Conservation (phyloP, 768 basidiomycete species). For the Trametes coccinea region DNA sequence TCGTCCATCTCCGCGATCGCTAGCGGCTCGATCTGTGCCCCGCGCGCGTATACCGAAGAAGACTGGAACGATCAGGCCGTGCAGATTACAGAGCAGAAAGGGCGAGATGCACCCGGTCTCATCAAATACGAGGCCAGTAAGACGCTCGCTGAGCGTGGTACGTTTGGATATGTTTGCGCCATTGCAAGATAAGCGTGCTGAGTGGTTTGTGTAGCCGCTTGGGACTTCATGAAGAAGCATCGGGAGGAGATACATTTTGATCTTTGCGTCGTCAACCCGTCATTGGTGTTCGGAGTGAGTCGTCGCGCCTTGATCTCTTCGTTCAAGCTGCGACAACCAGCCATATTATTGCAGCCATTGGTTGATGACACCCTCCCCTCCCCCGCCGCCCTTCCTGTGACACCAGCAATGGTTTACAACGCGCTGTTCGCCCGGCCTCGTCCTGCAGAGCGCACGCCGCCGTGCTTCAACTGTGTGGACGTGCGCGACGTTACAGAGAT, state of each 20-base stretch:
- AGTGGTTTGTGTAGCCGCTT: conserved; percentile 39
- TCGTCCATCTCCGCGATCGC: conserved; percentile 52
- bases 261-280: conserved; percentile 48
- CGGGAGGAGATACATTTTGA: conserved; percentile 35
- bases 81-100: conserved; percentile 47
- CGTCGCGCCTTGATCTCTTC: neutral
- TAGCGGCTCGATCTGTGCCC: conserved; percentile 10
- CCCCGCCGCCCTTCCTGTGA: neutral
- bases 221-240: conserved; percentile 47
- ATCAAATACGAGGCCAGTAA: conserved; percentile 58
- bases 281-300: conserved; percentile 32
- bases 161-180: neutral
- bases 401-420: neutral
- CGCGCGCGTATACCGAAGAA: conserved; percentile 44
- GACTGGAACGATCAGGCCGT: conserved; percentile 63
- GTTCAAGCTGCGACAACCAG: neutral
- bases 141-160: conserved; percentile 52
- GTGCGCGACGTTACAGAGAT: conserved; percentile 36
- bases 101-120: conserved; percentile 39
- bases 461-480: conserved; percentile 30
- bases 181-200: neutral
- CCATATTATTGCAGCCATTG: neutral
- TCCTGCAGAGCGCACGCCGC: no score
- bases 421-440: no score
- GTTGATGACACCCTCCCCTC: neutral